These are phyloP conservation scores for Diophrys sp. DNA, from an alignment of 73 alveolate species.

Conservation along the genomic window DNA sequence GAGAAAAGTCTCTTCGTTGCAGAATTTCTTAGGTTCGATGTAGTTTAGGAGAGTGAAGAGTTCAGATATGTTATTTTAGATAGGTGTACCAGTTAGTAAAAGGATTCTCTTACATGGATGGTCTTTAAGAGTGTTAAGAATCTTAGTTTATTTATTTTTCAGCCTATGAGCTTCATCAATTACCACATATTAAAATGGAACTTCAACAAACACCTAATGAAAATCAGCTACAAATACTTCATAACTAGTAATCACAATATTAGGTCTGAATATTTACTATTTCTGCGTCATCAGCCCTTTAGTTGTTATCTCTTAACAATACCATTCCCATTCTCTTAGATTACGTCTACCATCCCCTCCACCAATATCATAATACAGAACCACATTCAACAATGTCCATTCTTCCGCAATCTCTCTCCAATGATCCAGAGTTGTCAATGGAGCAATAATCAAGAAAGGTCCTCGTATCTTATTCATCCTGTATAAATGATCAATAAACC, in stretches of 20 bases:
- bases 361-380: constrained; percentile 77
- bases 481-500: constrained; percentile 71
- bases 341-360: constrained; percentile 80
- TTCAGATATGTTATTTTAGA: constrained; percentile 97
- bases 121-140: constrained; percentile 80
- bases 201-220: constrained; percentile 61
- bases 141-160: constrained; percentile 92
- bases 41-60: constrained; percentile 94
- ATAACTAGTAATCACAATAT: constrained; percentile 84
- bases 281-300: constrained; percentile 67
- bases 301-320: constrained; percentile 67
- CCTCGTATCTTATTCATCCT: constrained; percentile 56
- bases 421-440: constrained; percentile 85
- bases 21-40: constrained; percentile 93
- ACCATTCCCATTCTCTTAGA: constrained; percentile 76
- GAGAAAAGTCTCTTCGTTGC: constrained; percentile 69
- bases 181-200: constrained; percentile 86
- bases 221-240: constrained; percentile 93
- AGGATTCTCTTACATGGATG: constrained; percentile 90
- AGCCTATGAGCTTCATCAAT: constrained; percentile 99
- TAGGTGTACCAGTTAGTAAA: constrained; percentile 96
- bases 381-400: constrained; percentile 82
- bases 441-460: constrained; percentile 86
- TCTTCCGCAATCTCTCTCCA: constrained; percentile 89
- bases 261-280: constrained; percentile 64